A percentile compares a stretch with the other conserved stretches of the same genome.
These are phyloP conservation scores for Fusarium xyrophilum DNA, from an alignment of 2,329 filamentous ascomycete genomes.

Conservation along the genomic window DNA sequence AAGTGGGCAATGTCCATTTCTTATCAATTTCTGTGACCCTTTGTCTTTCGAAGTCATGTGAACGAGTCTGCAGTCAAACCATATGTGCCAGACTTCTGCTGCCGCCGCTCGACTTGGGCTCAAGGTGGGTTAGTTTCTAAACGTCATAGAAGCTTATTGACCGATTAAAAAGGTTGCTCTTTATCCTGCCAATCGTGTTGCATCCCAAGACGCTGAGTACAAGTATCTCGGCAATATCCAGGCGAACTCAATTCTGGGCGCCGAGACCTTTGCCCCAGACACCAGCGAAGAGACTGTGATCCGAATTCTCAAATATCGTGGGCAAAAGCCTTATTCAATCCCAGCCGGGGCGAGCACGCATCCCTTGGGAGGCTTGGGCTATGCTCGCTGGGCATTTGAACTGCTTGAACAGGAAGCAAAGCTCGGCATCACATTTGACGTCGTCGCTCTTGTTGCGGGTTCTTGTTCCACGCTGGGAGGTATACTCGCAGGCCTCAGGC, in stretches of 20 bases:
- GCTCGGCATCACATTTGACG: constrained; percentile 10
- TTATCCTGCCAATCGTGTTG: constrained; percentile 12
- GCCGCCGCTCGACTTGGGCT: constrained; percentile 24
- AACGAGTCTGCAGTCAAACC: constrained; percentile 13
- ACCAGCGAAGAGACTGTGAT: constrained; percentile 5
- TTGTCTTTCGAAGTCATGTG: too few relatives aligned
- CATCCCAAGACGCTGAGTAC: constrained; percentile 7
- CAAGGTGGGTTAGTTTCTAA: background rate
- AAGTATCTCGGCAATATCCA: constrained; percentile 22
- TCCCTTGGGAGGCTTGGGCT: constrained; percentile 16
- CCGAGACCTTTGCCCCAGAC: constrained; percentile 15
- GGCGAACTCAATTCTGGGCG: constrained; percentile 16
- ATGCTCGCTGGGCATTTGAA: constrained; percentile 26
- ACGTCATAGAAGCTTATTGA: accelerated
- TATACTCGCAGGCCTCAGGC: constrained; percentile 18
- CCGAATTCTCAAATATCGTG: background rate
- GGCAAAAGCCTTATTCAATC: constrained; percentile 15
- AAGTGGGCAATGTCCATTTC: background rate
- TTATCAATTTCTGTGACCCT: background rate
- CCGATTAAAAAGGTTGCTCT: constrained; percentile 8
- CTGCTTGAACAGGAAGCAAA: constrained; percentile 18
- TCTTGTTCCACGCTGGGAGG: constrained; percentile 24
- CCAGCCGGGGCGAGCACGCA: constrained; percentile 22
- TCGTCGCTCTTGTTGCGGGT: constrained; percentile 10
- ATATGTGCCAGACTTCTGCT: constrained; percentile 30